A percentile compares a stretch with the other conserved stretches of the same genome.
phyloP scores from a whole-genome alignment of 257 asterid species.

The Solanum megistacrolobum region DNA sequence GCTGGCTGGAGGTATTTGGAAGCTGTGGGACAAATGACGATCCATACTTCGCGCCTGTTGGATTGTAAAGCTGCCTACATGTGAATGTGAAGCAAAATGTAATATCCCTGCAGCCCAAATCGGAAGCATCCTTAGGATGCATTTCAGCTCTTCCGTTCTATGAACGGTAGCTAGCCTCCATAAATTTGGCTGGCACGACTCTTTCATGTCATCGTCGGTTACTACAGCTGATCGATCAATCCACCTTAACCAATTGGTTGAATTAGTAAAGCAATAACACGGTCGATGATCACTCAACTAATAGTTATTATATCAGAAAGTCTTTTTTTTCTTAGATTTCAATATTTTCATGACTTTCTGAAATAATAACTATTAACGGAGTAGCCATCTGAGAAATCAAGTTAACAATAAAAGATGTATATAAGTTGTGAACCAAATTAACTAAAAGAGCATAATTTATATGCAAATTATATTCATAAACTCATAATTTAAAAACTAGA shows the following conservation, averaged over 20 bases:
- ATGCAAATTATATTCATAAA: no score
- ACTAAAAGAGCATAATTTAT: neutral
- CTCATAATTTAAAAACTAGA: no score
- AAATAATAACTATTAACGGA: neutral
- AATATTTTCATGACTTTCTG: neutral
- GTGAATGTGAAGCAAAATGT: constrained; percentile 48
- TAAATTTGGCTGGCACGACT: constrained; percentile 29
- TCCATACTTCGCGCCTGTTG: constrained; percentile 69
- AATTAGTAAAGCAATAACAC: neutral
- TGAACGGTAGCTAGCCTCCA: constrained; percentile 80
- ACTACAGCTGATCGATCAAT: constrained; percentile 63
- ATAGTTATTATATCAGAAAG: neutral
- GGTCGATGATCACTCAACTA: neutral
- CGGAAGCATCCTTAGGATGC: constrained; percentile 54
- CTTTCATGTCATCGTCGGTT: constrained; percentile 25
- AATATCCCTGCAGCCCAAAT: constrained; percentile 74
- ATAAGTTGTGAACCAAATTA: neutral
- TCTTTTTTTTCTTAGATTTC: neutral
- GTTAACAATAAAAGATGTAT: neutral
- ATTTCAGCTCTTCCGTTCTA: constrained; percentile 71
- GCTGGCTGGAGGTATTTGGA: constrained; percentile 68
- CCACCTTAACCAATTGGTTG: constrained; percentile 28
- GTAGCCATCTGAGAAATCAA: neutral
- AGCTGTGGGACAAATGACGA: constrained; percentile 42
- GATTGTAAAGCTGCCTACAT: constrained; percentile 51